These are phyloP conservation scores for Linum lewisii DNA, from an alignment of 345 rosid species.

Conservation along the genomic window DNA sequence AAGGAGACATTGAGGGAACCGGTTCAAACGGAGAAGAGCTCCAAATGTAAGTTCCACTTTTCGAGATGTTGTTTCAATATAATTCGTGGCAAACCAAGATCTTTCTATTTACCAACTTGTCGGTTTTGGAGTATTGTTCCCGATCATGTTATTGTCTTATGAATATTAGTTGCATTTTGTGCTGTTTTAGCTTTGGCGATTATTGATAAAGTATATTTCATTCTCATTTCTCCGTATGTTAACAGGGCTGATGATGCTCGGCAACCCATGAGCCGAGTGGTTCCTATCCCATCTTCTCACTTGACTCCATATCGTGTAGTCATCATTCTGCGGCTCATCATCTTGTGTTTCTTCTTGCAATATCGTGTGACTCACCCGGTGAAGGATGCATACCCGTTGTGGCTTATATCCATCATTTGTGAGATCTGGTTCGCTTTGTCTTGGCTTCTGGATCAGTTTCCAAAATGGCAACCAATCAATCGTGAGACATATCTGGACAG, in stretches of 20 bases:
- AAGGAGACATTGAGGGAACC: slow-evolving; percentile 94
- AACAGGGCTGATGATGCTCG: slow-evolving; percentile 91
- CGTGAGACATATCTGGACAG: slow-evolving; percentile 98
- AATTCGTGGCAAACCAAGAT: no score
- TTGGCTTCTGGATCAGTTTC: slow-evolving; percentile 99
- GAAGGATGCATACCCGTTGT: slow-evolving; percentile 81
- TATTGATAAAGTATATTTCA: no score
- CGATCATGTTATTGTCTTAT: no score
- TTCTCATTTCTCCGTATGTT: background rate
- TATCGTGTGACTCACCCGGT: slow-evolving; percentile 96
- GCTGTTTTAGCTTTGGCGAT: no score
- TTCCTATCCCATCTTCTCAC: slow-evolving; percentile 75
- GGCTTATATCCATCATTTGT: slow-evolving; percentile 94
- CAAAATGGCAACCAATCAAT: slow-evolving; percentile 92
- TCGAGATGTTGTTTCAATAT: background rate
- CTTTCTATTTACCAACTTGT: no score
- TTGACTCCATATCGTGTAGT: slow-evolving; percentile 79
- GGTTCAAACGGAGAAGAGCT: slow-evolving; percentile 98
- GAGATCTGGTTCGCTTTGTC: slow-evolving; percentile 99
- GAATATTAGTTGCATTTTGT: no score
- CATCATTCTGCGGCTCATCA: slow-evolving; percentile 86
- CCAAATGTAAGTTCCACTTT: slow-evolving; percentile 75
- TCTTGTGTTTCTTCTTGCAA: slow-evolving; percentile 95
- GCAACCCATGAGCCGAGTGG: slow-evolving; percentile 86
- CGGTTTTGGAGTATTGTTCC: no score